Percentiles rank a stretch among this genome's conserved stretches.
Conservation (phyloP, 2,329 filamentous ascomycete species). For the Ophiosphaerella herpotricha region DNA sequence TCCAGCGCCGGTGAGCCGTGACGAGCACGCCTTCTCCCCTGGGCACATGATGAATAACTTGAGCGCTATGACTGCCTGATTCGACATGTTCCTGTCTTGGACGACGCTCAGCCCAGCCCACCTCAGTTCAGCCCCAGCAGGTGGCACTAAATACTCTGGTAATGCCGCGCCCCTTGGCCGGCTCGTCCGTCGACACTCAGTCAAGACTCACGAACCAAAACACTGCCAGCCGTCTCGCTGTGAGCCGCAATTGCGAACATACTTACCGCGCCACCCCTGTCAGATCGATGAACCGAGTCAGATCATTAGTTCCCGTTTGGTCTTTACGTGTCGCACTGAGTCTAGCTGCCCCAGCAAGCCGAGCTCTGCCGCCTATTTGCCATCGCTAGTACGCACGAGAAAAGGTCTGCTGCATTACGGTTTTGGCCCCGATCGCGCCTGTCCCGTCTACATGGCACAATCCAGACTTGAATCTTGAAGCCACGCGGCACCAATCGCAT, state of each 20-base stretch:
- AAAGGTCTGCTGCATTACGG: constrained; percentile 5
- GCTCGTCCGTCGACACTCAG: too few species aligned
- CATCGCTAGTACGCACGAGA: constrained; percentile 21
- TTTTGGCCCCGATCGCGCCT: constrained; percentile 13
- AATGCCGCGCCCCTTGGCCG: constrained; percentile 3
- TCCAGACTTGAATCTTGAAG: background rate
- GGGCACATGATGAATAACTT: constrained; percentile 6
- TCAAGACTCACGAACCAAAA: background rate
- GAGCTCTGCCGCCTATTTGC: constrained; percentile 17
- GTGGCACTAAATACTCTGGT: constrained; percentile 3
- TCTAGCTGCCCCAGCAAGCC: constrained; percentile 18
- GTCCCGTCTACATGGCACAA: constrained; percentile 1
- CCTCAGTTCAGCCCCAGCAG: background rate
- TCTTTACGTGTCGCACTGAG: constrained; percentile 13
- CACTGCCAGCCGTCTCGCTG: background rate
- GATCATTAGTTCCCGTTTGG: constrained; percentile 17
- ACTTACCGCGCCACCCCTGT: constrained; percentile 1
- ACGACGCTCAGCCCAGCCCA: constrained; percentile 6
- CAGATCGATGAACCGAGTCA: constrained; percentile 17
- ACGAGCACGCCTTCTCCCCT: background rate
- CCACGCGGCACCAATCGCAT: background rate
- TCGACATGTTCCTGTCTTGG: constrained; percentile 8
- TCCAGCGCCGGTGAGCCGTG: too few species aligned
- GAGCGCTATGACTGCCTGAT: constrained; percentile 7
- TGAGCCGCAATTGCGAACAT: constrained; percentile 10